Base-by-base conservation (phyloP, 2,329 filamentous ascomycete species). In the Biscogniauxia mediterranea region DNA sequence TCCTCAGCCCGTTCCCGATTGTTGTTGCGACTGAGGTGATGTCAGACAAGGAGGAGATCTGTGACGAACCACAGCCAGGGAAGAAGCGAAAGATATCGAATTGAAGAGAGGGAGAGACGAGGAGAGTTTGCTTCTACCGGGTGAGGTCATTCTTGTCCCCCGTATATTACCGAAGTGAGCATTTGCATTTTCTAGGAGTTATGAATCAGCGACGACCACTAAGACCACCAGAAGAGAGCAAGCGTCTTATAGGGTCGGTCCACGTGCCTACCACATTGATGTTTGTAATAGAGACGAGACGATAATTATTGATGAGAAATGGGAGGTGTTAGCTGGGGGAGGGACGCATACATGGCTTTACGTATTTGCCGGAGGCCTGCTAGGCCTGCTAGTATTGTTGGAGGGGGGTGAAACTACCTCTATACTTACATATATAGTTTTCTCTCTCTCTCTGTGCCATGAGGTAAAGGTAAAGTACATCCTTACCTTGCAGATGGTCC, bases 1-100 rank as follows among this genome's bases (percentile, higher is more conserved):
- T 89, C 19, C 80, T 91, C 58, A 88, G 85, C 42, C 86, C 88
- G 3, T 90, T 88, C 77, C 89, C 87, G 1, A 80, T 85, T 13
- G 85, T 89, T 17, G 79, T 79, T 58, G 82, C 78, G 56, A 76
- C 83, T 11, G 81, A 85, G 65, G 80, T 89, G 52, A 73, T 85
- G 59, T 81, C 82, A 1, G 83, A 86, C 65, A 75, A 77, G 65
- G 79, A 81, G 70, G 72, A 75, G 57, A 69, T 75, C 28, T 69
- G 68, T 59, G 73, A 74, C 21, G 66, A 71, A 61, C 73, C 72
- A 38, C 66, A 70, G 25, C 52, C 68, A 54, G 62, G 66, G 25
- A 73, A 71, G 68, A 73, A 72, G 64, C 67, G 70, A 54, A 72
- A 73, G 62, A 61, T 67, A 52, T 64, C 61, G 26, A 54, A 38